A percentile compares a stretch with the other conserved stretches of the same genome.
These are phyloP conservation scores for Saccharomycopsis sp. DNA, from an alignment of 805 yeast genomes.

Conservation along the genomic window DNA sequence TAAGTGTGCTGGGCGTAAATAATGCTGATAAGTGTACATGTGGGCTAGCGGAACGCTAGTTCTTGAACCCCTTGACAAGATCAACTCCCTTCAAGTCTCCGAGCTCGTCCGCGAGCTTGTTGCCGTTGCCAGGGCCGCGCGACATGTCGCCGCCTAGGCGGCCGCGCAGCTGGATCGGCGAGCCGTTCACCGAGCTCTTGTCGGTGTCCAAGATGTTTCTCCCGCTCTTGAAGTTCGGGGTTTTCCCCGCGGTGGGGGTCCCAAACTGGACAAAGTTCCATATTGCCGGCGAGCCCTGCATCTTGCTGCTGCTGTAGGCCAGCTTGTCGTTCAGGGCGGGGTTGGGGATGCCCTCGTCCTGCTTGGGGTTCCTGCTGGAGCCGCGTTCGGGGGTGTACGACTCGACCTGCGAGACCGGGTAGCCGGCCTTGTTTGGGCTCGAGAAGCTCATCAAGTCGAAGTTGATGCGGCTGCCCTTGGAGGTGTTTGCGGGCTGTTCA, in stretches of 20 bases:
- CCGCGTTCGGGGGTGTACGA: constrained; percentile 64
- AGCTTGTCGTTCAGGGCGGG: constrained; percentile 1
- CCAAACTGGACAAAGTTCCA: constrained; percentile 87
- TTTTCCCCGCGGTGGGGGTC: constrained; percentile 27
- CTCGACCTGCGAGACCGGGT: constrained; percentile 46
- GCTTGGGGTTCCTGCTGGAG: constrained; percentile 16
- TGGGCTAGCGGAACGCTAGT: neutral
- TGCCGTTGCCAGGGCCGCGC: neutral
- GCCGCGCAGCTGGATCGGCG: constrained; percentile 16
- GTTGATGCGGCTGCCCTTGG: constrained; percentile 12
- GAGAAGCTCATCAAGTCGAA: constrained; percentile 22
- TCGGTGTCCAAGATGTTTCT: neutral
- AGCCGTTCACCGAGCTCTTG: constrained; percentile 4
- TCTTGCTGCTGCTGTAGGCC: neutral
- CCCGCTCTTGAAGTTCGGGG: constrained; percentile 8
- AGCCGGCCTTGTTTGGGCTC: constrained; percentile 35
- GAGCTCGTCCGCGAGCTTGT: constrained; percentile 2
- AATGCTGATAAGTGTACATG: too few species aligned
- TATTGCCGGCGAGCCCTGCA: constrained; percentile 70
- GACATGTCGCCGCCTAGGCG: neutral
- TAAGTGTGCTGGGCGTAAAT: too few species aligned
- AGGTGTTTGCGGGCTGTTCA: constrained; percentile 11
- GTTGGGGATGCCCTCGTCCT: constrained; percentile 10
- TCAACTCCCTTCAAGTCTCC: constrained; percentile 13
- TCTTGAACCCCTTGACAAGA: constrained; percentile 12